phyloP scores from a whole-genome alignment of 2,329 filamentous ascomycete genomes.

The Colletotrichum horii region DNA sequence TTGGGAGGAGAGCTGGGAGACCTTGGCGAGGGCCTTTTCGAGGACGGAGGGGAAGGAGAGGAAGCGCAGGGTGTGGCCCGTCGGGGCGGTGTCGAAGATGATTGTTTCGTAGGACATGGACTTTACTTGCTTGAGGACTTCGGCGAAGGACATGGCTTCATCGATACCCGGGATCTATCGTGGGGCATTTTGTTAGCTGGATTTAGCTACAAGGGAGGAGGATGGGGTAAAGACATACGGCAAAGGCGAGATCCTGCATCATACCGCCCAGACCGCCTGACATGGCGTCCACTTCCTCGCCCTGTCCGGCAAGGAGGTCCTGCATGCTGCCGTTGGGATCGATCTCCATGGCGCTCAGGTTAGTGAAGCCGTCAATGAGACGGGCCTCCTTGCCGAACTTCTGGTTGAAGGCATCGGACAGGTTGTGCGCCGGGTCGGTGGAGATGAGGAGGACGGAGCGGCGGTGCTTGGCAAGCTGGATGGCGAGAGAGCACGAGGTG shows the following conservation, averaged over 20 bases:
- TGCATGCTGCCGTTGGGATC: conserved; percentile 98
- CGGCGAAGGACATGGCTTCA: conserved; percentile 99
- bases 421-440: conserved; percentile 96
- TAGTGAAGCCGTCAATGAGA: conserved; percentile 88
- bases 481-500: conserved; percentile 97
- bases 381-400: conserved; percentile 99
- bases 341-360: conserved; percentile 98
- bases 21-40: conserved; percentile 97
- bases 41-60: conserved; percentile 97
- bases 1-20: conserved; percentile 90
- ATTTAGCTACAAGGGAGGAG: background rate
- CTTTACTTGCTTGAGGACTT: conserved; percentile 99
- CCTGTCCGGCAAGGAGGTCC: conserved; percentile 81
- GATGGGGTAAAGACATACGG: conserved; percentile 60
- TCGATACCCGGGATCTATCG: conserved; percentile 93
- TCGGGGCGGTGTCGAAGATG: conserved; percentile 98
- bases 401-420: conserved; percentile 96
- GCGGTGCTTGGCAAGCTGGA: conserved; percentile 93
- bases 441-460: conserved; percentile 97
- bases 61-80: conserved; percentile 97
- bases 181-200: background rate
- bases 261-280: conserved; percentile 83
- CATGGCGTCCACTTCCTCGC: conserved; percentile 71
- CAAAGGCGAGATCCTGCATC: conserved; percentile 99
- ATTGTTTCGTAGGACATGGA: conserved; percentile 98